phyloP scores from a whole-genome alignment of 1,139 yeast genomes.

The Geotrichum europaeum region DNA sequence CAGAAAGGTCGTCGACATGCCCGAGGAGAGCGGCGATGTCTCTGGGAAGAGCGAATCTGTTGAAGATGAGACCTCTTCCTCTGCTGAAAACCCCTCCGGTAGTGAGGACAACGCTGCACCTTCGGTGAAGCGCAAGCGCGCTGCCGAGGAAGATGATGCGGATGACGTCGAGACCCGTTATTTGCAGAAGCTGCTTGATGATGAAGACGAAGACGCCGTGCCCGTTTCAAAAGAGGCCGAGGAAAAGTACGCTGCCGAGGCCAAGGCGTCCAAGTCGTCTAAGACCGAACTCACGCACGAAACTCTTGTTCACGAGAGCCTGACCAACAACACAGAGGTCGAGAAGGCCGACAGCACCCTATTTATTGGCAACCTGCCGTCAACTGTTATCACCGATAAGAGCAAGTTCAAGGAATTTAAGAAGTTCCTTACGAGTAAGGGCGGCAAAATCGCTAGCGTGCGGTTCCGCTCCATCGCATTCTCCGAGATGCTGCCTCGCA shows the following conservation, averaged over 20 bases:
- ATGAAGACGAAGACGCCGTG: constrained; percentile 16
- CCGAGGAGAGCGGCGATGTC: constrained; percentile 13
- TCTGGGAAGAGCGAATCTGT: constrained; percentile 18
- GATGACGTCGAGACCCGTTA: constrained; percentile 13
- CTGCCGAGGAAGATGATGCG: constrained; percentile 4
- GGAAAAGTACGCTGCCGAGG: constrained; percentile 26
- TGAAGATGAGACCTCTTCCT: constrained; percentile 14
- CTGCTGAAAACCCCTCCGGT: constrained; percentile 24
- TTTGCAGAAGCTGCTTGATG: constrained; percentile 17
- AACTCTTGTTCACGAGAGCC: constrained; percentile 2
- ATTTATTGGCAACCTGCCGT: constrained; percentile 81
- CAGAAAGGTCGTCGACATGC: constrained; percentile 27
- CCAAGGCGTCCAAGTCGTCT: not conserved
- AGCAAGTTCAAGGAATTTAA: constrained; percentile 58
- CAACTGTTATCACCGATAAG: constrained; percentile 52
- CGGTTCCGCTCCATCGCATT: constrained; percentile 92
- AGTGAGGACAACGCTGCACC: constrained; percentile 17
- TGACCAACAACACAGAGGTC: constrained; percentile 42
- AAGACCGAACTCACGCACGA: constrained; percentile 3
- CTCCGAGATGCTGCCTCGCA: constrained; percentile 82
- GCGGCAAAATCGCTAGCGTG: constrained; percentile 60
- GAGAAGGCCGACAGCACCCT: constrained; percentile 84
- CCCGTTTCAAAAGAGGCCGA: constrained; percentile 19
- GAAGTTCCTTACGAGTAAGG: constrained; percentile 43
- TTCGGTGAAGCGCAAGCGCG: constrained; percentile 5